Conservation (phyloP, 768 basidiomycete genomes). For the Panellus pusillus region DNA sequence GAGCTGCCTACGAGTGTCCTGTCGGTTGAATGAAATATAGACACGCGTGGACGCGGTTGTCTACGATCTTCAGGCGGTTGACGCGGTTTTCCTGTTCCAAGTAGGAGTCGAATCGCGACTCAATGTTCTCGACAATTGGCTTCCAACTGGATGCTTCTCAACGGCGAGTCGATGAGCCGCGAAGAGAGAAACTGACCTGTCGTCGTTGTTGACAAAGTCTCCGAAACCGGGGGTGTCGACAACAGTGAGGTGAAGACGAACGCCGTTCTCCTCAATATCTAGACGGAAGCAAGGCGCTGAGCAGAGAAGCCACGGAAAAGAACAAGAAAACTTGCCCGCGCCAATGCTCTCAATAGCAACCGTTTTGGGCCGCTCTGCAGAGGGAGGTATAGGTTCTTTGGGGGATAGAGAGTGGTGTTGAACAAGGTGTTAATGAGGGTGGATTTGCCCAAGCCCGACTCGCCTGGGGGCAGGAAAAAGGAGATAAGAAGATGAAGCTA, state of each 20-base stretch:
- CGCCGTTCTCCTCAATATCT: slow-evolving; percentile 99
- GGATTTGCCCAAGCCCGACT: slow-evolving; percentile 98
- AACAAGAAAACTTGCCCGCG: slow-evolving; percentile 66
- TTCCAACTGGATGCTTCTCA: slow-evolving; percentile 72
- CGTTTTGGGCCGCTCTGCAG: slow-evolving; percentile 86
- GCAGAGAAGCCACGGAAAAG: slow-evolving; percentile 20
- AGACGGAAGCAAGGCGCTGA: slow-evolving; percentile 29
- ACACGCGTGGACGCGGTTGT: slow-evolving; percentile 98
- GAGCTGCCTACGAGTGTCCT: slow-evolving; percentile 82
- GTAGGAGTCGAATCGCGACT: slow-evolving; percentile 96
- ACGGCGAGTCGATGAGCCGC: slow-evolving; percentile 15
- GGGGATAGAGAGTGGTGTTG: slow-evolving; percentile 94
- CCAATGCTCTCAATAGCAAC: slow-evolving; percentile 98
- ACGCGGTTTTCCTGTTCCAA: slow-evolving; percentile 99
- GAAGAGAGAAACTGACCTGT: slow-evolving; percentile 60
- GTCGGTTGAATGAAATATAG: slow-evolving; percentile 99
- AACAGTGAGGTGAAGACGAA: slow-evolving; percentile 94
- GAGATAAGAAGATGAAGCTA: slow-evolving; percentile 25
- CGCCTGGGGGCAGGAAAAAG: slow-evolving; percentile 54
- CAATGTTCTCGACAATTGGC: slow-evolving; percentile 97
- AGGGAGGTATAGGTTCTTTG: slow-evolving; percentile 81
- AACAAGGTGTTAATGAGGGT: slow-evolving; percentile 99
- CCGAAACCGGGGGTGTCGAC: slow-evolving; percentile 99
- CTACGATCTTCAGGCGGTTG: slow-evolving; percentile 88
- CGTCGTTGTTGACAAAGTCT: slow-evolving; percentile 99